Percentiles rank a stretch among this genome's conserved stretches.
These are phyloP conservation scores for Xylaria grammica DNA, from an alignment of 495 filamentous ascomycete genomes.

Conservation along the genomic window DNA sequence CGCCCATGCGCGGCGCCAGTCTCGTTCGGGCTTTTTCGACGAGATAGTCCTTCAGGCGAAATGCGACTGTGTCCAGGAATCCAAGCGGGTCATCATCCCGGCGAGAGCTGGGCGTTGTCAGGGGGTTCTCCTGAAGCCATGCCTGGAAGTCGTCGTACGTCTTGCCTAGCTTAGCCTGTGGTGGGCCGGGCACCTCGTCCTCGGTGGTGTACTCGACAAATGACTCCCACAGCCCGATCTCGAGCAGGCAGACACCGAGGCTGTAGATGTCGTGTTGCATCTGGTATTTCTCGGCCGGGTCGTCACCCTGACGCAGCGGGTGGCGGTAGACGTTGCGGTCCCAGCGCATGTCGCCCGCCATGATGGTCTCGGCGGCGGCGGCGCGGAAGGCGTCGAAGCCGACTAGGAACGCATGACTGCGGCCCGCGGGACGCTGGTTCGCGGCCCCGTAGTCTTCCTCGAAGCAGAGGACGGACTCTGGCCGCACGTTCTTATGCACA, in stretches of 20 bases:
- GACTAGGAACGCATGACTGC: constrained; percentile 38
- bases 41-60: constrained; percentile 28
- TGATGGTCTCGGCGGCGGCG: constrained; percentile 39
- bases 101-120: constrained; percentile 3
- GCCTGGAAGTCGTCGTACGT: background rate
- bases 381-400: constrained; percentile 53
- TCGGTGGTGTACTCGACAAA: constrained; percentile 39
- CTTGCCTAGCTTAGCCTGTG: background rate
- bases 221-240: constrained; percentile 63
- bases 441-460: constrained; percentile 12
- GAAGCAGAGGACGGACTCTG: constrained; percentile 55
- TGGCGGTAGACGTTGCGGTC: constrained; percentile 62
- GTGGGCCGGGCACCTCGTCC: background rate
- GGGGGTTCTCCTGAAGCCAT: constrained; percentile 1
- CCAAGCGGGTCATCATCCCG: background rate
- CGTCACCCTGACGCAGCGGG: constrained; percentile 52
- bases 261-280: constrained; percentile 72
- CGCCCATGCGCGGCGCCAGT: constrained; percentile 54
- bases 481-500: constrained; percentile 61
- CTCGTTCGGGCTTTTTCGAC: constrained; percentile 40
- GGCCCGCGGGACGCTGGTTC: background rate
- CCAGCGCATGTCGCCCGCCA: constrained; percentile 47
- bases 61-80: background rate
- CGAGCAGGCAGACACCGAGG: constrained; percentile 64
- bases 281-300: constrained; percentile 44